phyloP scores from a whole-genome alignment of 2,329 filamentous ascomycete species.

The Cercospora citrullina region DNA sequence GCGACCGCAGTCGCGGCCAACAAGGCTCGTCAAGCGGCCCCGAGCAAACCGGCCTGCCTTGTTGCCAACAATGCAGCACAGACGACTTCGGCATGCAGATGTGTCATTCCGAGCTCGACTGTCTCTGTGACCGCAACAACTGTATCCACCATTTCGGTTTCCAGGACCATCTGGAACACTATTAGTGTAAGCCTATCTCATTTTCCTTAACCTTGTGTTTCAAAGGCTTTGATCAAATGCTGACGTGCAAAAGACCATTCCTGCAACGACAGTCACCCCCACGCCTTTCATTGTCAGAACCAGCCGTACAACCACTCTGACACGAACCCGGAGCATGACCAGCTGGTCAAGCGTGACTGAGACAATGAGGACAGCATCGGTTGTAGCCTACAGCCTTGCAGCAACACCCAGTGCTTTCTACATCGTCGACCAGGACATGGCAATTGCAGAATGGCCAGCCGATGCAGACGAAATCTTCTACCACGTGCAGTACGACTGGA shows the following conservation, averaged over 20 bases:
- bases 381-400: not conserved
- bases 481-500: conserved; percentile 1
- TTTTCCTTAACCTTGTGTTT: not conserved
- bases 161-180: not conserved
- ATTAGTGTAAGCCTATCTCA: not conserved
- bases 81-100: conserved; percentile 8
- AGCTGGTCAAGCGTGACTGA: not conserved
- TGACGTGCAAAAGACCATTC: not conserved
- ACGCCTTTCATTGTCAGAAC: not conserved
- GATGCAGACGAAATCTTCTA: conserved; percentile 7
- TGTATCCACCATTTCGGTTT: not conserved
- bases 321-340: not conserved
- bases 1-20: not conserved
- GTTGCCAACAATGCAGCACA: not conserved
- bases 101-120: conserved; percentile 10
- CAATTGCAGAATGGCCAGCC: conserved; percentile 7
- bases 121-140: not conserved
- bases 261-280: not conserved
- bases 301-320: not conserved
- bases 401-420: conserved; percentile 9
- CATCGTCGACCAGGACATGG: conserved; percentile 9
- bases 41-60: not conserved
- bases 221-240: not conserved
- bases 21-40: conserved; percentile 1
- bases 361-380: not conserved